Evolutionary conservation across 2,329 filamentous ascomycete species (phyloP).

Genomic region (Fusarium coicis): DNA sequence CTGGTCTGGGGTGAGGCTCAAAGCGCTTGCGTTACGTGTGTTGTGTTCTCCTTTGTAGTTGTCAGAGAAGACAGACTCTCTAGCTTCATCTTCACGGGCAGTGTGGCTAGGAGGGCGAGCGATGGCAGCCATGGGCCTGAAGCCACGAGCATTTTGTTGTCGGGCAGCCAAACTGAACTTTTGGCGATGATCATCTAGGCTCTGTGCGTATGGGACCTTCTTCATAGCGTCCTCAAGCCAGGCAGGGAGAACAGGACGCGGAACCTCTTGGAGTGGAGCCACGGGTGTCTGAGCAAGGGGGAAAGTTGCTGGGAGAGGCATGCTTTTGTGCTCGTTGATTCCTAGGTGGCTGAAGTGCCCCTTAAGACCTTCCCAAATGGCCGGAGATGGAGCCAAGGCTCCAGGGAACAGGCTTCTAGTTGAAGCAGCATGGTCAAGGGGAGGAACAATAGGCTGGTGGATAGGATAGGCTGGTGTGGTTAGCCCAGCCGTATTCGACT

Average conservation of each 20-base stretch:
- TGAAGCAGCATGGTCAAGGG: neutral
- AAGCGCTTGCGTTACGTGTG: constrained; percentile 49
- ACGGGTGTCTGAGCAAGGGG: neutral
- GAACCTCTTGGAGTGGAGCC: neutral
- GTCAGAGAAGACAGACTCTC: constrained; percentile 42
- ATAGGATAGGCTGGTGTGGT: neutral
- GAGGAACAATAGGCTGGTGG: constrained; percentile 13
- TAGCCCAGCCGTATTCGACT: neutral
- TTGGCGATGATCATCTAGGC: neutral
- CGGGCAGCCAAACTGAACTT: neutral
- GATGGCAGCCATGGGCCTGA: constrained; percentile 41
- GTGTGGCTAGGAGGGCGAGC: neutral
- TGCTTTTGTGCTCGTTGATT: neutral
- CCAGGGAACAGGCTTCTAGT: constrained; percentile 1
- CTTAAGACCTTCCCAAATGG: constrained; percentile 24
- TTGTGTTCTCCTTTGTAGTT: constrained; percentile 53
- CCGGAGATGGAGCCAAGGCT: constrained; percentile 12
- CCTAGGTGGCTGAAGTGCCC: constrained; percentile 10
- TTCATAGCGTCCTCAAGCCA: constrained; percentile 2
- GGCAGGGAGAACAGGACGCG: neutral
- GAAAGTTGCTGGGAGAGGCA: neutral
- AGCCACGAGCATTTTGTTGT: constrained; percentile 17
- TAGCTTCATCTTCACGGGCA: neutral
- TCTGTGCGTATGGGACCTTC: neutral
- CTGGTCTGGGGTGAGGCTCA: constrained; percentile 45